Evolutionary conservation across 148 eudicot species (phyloP).

Genomic region (Camellia granthamiana): DNA sequence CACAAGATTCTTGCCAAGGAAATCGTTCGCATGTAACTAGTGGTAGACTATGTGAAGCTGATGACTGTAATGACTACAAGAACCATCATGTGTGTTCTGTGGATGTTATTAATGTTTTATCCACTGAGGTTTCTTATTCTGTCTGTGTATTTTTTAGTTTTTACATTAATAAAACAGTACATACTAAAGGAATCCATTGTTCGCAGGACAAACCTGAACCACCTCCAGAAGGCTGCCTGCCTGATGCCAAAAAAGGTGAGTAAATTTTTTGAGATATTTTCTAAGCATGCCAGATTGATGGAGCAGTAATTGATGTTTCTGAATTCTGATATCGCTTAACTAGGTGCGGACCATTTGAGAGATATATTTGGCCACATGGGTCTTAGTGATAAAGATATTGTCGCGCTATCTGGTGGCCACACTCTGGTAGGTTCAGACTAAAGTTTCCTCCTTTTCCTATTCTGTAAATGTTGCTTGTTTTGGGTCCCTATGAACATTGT

Average conservation of each 20-base stretch:
- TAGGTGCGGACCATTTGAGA: slow-evolving; percentile 80
- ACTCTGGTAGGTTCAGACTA: slow-evolving; percentile 57
- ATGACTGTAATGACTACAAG: not conserved
- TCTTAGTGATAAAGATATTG: slow-evolving; percentile 81
- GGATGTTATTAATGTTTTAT: too few relatives aligned
- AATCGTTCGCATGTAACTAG: too few relatives aligned
- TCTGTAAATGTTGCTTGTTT: not conserved
- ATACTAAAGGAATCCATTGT: not conserved
- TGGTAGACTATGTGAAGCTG: not conserved
- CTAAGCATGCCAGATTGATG: not conserved
- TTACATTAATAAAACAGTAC: not conserved
- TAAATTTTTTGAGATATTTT: slow-evolving; percentile 3
- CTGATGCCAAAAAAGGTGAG: slow-evolving; percentile 82
- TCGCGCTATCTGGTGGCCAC: slow-evolving; percentile 88
- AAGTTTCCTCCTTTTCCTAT: not conserved
- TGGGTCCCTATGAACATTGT: slow-evolving; percentile 10
- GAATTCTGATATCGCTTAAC: not conserved
- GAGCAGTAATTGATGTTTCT: not conserved
- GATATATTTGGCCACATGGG: slow-evolving; percentile 87
- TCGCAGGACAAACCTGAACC: slow-evolving; percentile 78
- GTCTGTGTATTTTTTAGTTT: not conserved
- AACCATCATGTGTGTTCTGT: too few relatives aligned
- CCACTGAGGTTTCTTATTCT: too few relatives aligned
- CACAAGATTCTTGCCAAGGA: too few relatives aligned
- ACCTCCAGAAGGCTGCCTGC: slow-evolving; percentile 87